Evolutionary conservation across 228 moss, liverwort and hornwort genomes (phyloP).

Genomic region (Sphagnum magellanicum): DNA sequence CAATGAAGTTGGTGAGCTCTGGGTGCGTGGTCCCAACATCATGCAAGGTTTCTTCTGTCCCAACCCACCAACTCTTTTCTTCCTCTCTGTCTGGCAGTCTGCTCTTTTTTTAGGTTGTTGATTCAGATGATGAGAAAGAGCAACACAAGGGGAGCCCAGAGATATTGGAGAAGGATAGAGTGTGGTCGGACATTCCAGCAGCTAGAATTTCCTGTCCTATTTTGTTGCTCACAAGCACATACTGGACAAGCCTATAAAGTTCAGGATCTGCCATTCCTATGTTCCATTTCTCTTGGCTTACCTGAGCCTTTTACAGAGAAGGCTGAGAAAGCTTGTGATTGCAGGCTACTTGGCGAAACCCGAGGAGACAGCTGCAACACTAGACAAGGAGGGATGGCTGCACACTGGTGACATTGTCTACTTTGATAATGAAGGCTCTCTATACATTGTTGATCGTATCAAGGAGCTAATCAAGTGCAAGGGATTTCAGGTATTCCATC

Average conservation of each 20-base stretch:
- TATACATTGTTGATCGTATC: conserved; percentile 78
- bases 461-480: conserved; percentile 96
- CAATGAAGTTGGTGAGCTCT: conserved; percentile 12
- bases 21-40: conserved; percentile 16
- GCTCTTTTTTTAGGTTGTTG: no score
- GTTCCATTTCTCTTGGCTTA: no score
- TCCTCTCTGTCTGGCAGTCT: no score
- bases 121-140: no score
- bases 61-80: neutral
- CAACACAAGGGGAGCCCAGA: no score
- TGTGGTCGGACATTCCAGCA: no score
- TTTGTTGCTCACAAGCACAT: no score
- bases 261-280: no score
- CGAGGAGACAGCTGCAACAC: conserved; percentile 57
- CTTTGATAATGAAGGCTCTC: conserved; percentile 58
- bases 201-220: no score
- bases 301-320: no score
- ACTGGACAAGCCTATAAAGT: no score
- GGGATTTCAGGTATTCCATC: conserved; percentile 51
- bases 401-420: conserved; percentile 76
- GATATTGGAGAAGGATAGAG: no score
- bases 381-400: conserved; percentile 71
- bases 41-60: conserved; percentile 9
- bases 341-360: conserved; percentile 64
- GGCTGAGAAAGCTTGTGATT: neutral